These are phyloP conservation scores for Piper betle DNA, from an alignment of 164 flowering plant species.

Conservation along the genomic window DNA sequence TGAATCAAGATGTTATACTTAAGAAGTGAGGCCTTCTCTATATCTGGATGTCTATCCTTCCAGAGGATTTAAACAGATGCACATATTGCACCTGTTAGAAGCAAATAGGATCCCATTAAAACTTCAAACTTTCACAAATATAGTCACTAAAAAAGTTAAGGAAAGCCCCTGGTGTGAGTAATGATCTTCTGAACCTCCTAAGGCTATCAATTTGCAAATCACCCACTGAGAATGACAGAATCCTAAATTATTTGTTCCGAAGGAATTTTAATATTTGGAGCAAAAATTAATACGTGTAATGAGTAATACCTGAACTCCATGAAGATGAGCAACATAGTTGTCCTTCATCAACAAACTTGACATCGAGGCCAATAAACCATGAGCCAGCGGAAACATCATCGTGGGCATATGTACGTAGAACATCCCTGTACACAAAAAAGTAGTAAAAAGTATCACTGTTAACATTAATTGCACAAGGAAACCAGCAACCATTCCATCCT, in stretches of 20 bases:
- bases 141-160: not conserved
- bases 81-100: conserved; percentile 38
- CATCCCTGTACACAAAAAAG: conserved; percentile 27
- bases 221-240: not conserved
- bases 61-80: conserved; percentile 28
- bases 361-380: conserved; percentile 91
- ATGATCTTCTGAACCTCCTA: not conserved
- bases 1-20: not conserved
- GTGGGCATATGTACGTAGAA: conserved; percentile 83
- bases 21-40: not conserved
- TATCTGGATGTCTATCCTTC: not conserved
- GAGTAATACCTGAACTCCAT: conserved; percentile 70
- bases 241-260: too few species aligned
- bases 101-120: conserved; percentile 1
- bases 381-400: conserved; percentile 91
- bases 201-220: too few species aligned
- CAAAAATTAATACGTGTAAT: conserved; percentile 6
- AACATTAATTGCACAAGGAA: too few species aligned
- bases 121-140: not conserved
- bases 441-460: too few species aligned
- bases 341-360: conserved; percentile 61
- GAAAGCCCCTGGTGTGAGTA: not conserved
- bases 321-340: conserved; percentile 79
- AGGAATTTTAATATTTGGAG: not conserved
- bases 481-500: too few species aligned